Evolutionary conservation across 2,329 filamentous ascomycete species (phyloP), one percentile per base, ranked within the genome.

Genomic region (Tolypocladium paradoxum): DNA sequence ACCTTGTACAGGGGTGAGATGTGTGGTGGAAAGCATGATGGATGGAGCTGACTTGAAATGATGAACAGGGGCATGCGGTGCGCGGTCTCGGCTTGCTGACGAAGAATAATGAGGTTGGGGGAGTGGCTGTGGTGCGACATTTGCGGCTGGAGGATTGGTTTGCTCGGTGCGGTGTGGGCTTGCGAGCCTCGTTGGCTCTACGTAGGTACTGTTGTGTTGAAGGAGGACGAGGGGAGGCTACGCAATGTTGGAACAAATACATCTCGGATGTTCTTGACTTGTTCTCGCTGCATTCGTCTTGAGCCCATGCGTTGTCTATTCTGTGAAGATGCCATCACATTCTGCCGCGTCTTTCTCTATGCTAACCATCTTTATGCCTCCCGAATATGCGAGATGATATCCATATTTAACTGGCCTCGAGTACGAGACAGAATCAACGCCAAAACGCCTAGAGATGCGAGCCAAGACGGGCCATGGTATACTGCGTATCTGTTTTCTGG

Each of bases 1-100:
- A 54, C 53, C 53, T 54, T 52, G 37, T 47, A 20, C 11, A 24
- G 43, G 29, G 38, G 31, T 22, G 29, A n/a, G 7, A 22, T 45
- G 12, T 36, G 47, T 24, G 34, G 20, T 16, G 47, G 47, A 20
- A 29, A 38, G 35, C 14, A 27, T 37, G 31, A 27, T 29, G 20
- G 35, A 31, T 36, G 48, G 48, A 29, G 9, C 40, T 18, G 8
- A 29, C 22, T n/a, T 29, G 40, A 24, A 48, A n/a, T 36, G 47
- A 49, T 27, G 47, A 49, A 46, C 18, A 36, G 3, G 33, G 20
- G 12, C n/a, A 34, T n/a, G 20, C 7, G 47, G 20, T 22, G 20
- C 16, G n/a, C 6, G 9, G 33, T 4, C 8, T 7, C 12, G 5
- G 22, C 22, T 43, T 43, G 40, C 22, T 16, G 18, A 27, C 40